These are phyloP conservation scores for Boletus fagicola DNA, from an alignment of 768 basidiomycete genomes.

Conservation along the genomic window DNA sequence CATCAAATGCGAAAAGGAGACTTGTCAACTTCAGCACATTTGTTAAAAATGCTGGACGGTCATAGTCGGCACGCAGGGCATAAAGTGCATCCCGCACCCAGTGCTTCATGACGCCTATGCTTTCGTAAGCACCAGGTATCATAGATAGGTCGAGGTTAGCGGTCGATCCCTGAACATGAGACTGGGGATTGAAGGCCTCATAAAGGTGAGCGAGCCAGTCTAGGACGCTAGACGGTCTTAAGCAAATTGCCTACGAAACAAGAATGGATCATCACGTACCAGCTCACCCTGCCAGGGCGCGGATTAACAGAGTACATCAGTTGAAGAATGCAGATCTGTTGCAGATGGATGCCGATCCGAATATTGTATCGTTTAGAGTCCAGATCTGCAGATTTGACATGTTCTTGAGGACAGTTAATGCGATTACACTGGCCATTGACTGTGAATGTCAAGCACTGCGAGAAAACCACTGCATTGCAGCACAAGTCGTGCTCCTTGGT, in stretches of 20 bases:
- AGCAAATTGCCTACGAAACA: background rate
- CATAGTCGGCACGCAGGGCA: slow-evolving; percentile 19
- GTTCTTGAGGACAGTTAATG: slow-evolving; percentile 35
- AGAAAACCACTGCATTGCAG: slow-evolving; percentile 31
- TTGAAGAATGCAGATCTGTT: slow-evolving; percentile 50
- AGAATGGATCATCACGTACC: background rate
- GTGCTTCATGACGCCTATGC: slow-evolving; percentile 37
- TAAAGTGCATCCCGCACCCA: slow-evolving; percentile 48
- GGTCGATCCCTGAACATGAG: slow-evolving; percentile 43
- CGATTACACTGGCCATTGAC: slow-evolving; percentile 29
- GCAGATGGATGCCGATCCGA: slow-evolving; percentile 43
- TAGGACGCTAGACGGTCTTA: background rate
- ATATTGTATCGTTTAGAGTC: slow-evolving; percentile 36
- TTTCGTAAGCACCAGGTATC: slow-evolving; percentile 41
- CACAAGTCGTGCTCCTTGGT: slow-evolving; percentile 34
- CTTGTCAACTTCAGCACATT: slow-evolving; percentile 36
- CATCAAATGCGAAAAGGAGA: slow-evolving; percentile 41
- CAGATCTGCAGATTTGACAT: slow-evolving; percentile 27
- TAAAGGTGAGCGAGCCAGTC: slow-evolving; percentile 48
- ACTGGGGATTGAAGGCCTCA: slow-evolving; percentile 48
- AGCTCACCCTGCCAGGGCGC: background rate
- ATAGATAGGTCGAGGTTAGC: slow-evolving; percentile 33
- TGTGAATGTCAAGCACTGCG: slow-evolving; percentile 36
- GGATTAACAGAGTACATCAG: slow-evolving; percentile 18
- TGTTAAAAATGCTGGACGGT: slow-evolving; percentile 37